Evolutionary conservation across 345 rosid genomes (phyloP), one percentile per base, ranked within the genome.

Genomic region (Camelina laxa): DNA sequence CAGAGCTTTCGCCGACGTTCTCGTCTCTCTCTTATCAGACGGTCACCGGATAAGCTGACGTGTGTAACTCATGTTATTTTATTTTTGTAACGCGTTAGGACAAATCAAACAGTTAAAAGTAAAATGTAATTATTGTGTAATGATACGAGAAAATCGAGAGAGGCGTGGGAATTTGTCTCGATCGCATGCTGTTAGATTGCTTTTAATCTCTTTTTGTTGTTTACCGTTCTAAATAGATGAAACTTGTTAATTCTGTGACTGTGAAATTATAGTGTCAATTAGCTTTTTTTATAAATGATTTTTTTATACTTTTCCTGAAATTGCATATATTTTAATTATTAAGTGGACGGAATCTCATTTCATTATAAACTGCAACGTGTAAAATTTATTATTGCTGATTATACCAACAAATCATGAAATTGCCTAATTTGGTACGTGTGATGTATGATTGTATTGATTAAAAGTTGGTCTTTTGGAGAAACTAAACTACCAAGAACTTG

Each of bases 1-100:
- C 24, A 78, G 70, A 47, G 98, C 98, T 55, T 94, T 94, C 67
- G 78, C 89, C 10, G 97, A 94, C 61, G 69, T 86, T 44, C 71
- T 90, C 36, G 36, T 91, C 11, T 74, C 84, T 64, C 69, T 80
- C 48, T 70, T 87, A 35, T 77, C 82, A 65, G 77, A 77, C 76
- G 63, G 60, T 30, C 55, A 65, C 22, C 72, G 76, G 72, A 71
- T 15, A 13, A 51, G 67, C 38, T 77, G 76, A 77, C 76, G 76
- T 77, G 17, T 55, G 19, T 27, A 27, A 55, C 12, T 58, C 3
- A 33, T 19, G 49, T 44, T 57, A 33, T 24, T 57, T 30, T 44
- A 17, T 36, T 50, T 74, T 50, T 35, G 47, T 55, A 39, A 60
- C 51, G 73, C 44, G 9, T 60, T 31, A 61, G 56, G 79, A 75